Evolutionary conservation across 108 stramenopile species (phyloP), one percentile per base, ranked within the genome.

Genomic region (Seminavis robusta): DNA sequence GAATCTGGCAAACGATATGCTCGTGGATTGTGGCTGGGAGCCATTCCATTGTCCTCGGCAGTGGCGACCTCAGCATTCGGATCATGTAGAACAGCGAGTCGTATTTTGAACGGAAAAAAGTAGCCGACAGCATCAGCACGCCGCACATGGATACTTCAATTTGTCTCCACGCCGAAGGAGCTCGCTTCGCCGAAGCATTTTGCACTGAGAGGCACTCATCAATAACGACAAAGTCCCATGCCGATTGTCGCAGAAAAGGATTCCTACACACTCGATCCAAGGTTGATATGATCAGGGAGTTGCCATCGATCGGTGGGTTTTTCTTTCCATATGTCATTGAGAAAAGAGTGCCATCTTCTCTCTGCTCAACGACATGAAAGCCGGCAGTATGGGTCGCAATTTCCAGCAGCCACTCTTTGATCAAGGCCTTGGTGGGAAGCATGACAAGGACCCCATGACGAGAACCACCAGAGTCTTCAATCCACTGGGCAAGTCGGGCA

Each of bases 41-140:
- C 43, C 43, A 44, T 44, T 16, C 19, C n/a, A 44, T 7, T 11
- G 43, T 44, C 21, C 19, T 16, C 43, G 43, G 43, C n/a, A 44
- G 43, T 15, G 43, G 43, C 43, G 43, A 44, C 21, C 43, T 6
- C 6, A 44, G n/a, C 43, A 44, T 44, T 44, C 43, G 43, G n/a
- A 44, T 44, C 43, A 44, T 44, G 43, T 44, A 44, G 43, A 44
- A 44, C 7, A 44, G 43, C n/a, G 17, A 20, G 21, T 44, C 43
- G 43, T 44, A 44, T 20, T 44, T 7, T 16, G 43, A 44, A 6
- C 43, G 43, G 15, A 44, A 44, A 44, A 44, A 44, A 20, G 43
- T 44, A 13, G 43, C 43, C n/a, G 43, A 44, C 6, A 44, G 43
- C 43, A 44, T 44, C 19, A 44, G 43, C 6, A 7, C 7, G n/a